These are phyloP conservation scores for Yamadazyma laniorum DNA, from an alignment of 805 yeast species.

Conservation along the genomic window DNA sequence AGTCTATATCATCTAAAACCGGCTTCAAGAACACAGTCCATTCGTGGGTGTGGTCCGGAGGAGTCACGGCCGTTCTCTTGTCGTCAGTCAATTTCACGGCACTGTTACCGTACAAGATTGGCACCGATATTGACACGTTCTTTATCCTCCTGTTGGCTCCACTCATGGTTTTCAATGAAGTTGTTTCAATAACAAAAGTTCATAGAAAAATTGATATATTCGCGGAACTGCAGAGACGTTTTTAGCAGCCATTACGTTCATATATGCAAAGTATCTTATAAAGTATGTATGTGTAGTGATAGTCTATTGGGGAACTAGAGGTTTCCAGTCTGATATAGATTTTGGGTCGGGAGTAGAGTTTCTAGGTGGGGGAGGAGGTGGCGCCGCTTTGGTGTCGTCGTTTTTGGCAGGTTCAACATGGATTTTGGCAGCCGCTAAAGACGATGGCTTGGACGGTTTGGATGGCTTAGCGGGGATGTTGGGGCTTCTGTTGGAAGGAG, in stretches of 20 bases:
- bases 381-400: conserved; percentile 6
- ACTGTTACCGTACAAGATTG: conserved; percentile 41
- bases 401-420: conserved; percentile 4
- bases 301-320: conserved; percentile 45
- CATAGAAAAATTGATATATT: too few relatives aligned
- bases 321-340: conserved; percentile 50
- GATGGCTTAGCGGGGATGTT: conserved; percentile 18
- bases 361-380: conserved; percentile 19
- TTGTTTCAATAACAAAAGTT: too few relatives aligned
- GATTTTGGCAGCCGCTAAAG: conserved; percentile 22
- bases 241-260: too few relatives aligned
- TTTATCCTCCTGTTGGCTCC: conserved; percentile 24
- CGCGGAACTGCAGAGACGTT: too few relatives aligned
- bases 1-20: conserved; percentile 61
- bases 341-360: too few relatives aligned
- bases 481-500: not conserved
- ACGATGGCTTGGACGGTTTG: conserved; percentile 25
- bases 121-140: conserved; percentile 41
- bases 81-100: conserved; percentile 39
- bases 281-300: too few relatives aligned
- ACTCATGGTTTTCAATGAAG: conserved; percentile 16
- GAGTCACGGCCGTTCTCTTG: conserved; percentile 41
- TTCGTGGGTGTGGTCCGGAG: conserved; percentile 87
- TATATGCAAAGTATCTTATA: too few relatives aligned
- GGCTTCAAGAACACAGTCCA: conserved; percentile 96